Percentiles rank a stretch among this genome's conserved stretches.
Conservation (phyloP, 1,284 basidiomycete genomes). For the Erythrobasidium hasegawianum region DNA sequence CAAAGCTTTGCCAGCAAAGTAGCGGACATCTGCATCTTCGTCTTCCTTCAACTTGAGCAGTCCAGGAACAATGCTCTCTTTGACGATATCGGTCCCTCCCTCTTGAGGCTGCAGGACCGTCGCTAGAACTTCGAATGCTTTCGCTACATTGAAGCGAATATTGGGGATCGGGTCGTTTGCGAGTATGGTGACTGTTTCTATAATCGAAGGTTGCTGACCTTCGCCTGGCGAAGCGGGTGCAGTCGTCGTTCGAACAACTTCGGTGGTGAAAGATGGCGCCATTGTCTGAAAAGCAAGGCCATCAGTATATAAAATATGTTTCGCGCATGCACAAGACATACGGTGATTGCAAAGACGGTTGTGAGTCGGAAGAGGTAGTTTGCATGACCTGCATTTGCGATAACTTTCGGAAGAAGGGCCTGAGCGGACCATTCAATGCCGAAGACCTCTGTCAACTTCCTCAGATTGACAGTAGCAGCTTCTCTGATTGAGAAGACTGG, state of each 20-base stretch:
- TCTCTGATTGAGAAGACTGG: slow-evolving; percentile 98
- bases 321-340: slow-evolving; percentile 52
- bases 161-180: slow-evolving; percentile 94
- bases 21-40: slow-evolving; percentile 90
- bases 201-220: slow-evolving; percentile 60
- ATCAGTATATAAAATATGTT: not conserved
- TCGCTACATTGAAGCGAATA: slow-evolving; percentile 98
- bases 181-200: slow-evolving; percentile 78
- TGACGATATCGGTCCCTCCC: slow-evolving; percentile 71
- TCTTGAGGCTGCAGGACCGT: slow-evolving; percentile 61
- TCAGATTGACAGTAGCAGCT: slow-evolving; percentile 92
- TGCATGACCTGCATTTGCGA: slow-evolving; percentile 94
- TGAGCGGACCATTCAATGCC: slow-evolving; percentile 95
- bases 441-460: slow-evolving; percentile 97
- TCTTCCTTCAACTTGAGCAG: slow-evolving; percentile 87
- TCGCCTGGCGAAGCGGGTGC: slow-evolving; percentile 14
- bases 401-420: slow-evolving; percentile 94
- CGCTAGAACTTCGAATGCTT: slow-evolving; percentile 83
- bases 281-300: slow-evolving; percentile 64
- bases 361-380: slow-evolving; percentile 99
- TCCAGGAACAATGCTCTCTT: slow-evolving; percentile 71
- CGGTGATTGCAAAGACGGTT: slow-evolving; percentile 96
- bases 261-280: slow-evolving; percentile 81
- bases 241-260: slow-evolving; percentile 63
- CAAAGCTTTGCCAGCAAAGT: slow-evolving; percentile 53